Conservation (phyloP, 2,329 filamentous ascomycete genomes). For the Ceratocystis colombiana region DNA sequence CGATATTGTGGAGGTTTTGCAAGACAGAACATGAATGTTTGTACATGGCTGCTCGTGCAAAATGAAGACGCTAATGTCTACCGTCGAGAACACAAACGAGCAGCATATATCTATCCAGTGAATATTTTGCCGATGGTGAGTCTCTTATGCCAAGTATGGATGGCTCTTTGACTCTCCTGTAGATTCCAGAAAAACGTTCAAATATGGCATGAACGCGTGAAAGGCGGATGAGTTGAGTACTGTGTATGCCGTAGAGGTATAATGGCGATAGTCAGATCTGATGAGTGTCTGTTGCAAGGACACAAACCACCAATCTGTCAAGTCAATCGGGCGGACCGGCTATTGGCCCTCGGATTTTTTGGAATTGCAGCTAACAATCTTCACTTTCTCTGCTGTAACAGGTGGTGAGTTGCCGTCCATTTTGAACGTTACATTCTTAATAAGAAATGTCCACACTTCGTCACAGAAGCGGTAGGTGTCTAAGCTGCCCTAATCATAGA, state of each 20-base stretch:
- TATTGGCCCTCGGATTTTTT: slow-evolving; percentile 49
- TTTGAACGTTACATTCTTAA: slow-evolving; percentile 98
- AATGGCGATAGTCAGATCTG: background rate
- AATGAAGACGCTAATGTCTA: background rate
- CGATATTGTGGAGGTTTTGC: background rate
- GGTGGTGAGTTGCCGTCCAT: slow-evolving; percentile 68
- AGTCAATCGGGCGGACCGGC: background rate
- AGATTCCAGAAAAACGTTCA: background rate
- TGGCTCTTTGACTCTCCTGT: background rate
- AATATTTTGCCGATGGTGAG: background rate
- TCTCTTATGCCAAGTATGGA: background rate
- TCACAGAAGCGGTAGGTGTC: slow-evolving; percentile 99
- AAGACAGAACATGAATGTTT: background rate
- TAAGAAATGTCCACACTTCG: slow-evolving; percentile 98
- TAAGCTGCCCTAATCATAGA: slow-evolving; percentile 62
- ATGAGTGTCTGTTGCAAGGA: background rate
- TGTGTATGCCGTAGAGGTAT: no score
- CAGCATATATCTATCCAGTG: background rate
- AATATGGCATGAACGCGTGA: background rate
- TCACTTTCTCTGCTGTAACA: slow-evolving; percentile 81
- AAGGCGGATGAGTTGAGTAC: no score
- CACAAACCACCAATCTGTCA: background rate
- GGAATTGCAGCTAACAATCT: slow-evolving; percentile 96
- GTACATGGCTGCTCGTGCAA: background rate
- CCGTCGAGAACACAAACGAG: background rate